phyloP scores from a whole-genome alignment of 1,284 basidiomycete species.

The Irpex sp. region DNA sequence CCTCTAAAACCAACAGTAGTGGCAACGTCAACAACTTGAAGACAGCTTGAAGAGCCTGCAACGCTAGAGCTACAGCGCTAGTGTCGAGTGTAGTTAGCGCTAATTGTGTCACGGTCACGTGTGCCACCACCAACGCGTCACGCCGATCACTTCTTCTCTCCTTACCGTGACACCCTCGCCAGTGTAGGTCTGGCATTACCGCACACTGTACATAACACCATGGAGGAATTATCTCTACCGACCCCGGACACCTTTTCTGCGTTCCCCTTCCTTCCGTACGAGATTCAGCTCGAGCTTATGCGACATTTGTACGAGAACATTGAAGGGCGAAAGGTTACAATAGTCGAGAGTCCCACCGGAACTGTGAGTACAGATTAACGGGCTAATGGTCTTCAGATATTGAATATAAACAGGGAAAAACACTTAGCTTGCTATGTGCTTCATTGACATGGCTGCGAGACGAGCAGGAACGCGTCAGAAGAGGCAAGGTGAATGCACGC shows the following conservation, averaged over 20 bases:
- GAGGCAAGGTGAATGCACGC: slow-evolving; percentile 47
- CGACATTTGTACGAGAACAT: slow-evolving; percentile 78
- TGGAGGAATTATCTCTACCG: slow-evolving; percentile 39
- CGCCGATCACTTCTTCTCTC: not conserved
- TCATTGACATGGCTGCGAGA: slow-evolving; percentile 78
- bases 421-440: slow-evolving; percentile 76
- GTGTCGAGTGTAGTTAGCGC: too few species aligned
- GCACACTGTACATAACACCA: not conserved
- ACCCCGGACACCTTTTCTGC: slow-evolving; percentile 64
- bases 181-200: not conserved
- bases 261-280: slow-evolving; percentile 86
- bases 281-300: slow-evolving; percentile 89
- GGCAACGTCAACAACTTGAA: too few species aligned
- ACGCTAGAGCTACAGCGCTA: too few species aligned
- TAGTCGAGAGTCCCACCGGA: slow-evolving; percentile 84
- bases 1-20: too few species aligned
- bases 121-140: too few species aligned
- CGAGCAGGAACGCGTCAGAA: slow-evolving; percentile 59
- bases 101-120: too few species aligned
- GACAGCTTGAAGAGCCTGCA: too few species aligned
- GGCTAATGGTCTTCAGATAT: not conserved
- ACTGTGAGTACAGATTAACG: slow-evolving; percentile 43
- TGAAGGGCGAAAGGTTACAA: slow-evolving; percentile 69
- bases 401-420: slow-evolving; percentile 59
- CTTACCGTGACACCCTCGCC: not conserved